A percentile compares a stretch with the other conserved stretches of the same genome.
phyloP scores from a whole-genome alignment of 2,329 filamentous ascomycete genomes.

The Cladosporium sp. region DNA sequence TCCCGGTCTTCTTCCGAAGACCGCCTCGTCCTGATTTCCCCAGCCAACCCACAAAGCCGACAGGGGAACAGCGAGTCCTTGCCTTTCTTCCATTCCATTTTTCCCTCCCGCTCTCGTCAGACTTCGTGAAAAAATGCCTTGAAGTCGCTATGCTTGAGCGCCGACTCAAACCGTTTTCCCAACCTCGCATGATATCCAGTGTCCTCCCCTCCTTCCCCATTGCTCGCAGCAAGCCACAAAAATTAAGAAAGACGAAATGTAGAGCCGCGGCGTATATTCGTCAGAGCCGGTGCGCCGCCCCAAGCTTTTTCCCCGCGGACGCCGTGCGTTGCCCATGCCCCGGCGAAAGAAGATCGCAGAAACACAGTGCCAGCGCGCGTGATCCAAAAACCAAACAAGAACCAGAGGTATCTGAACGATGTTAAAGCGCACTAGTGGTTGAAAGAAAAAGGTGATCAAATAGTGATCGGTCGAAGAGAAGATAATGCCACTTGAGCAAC shows the following conservation, averaged over 20 bases:
- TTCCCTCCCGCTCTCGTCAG: background rate
- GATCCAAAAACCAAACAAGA: background rate
- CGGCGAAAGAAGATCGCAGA: background rate
- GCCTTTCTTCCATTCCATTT: background rate
- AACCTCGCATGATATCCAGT: background rate
- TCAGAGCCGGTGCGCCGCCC: background rate
- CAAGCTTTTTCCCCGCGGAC: background rate
- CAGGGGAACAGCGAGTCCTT: background rate
- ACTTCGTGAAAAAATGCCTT: background rate
- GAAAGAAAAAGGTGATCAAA: background rate
- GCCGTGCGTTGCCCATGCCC: background rate
- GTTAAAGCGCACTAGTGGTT: constrained; percentile 1
- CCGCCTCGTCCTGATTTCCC: no score
- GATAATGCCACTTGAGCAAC: background rate
- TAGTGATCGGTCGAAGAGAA: background rate
- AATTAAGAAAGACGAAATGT: background rate
- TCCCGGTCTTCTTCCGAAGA: no score
- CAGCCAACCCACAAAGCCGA: no score
- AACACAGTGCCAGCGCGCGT: background rate
- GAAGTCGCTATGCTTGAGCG: background rate
- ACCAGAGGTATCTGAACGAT: background rate
- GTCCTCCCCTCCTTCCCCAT: background rate
- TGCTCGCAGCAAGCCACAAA: background rate
- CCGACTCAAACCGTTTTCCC: background rate
- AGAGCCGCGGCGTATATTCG: background rate